Base-by-base conservation (phyloP, 371 early-diverging fungal genomes). In the Circinella minor region DNA sequence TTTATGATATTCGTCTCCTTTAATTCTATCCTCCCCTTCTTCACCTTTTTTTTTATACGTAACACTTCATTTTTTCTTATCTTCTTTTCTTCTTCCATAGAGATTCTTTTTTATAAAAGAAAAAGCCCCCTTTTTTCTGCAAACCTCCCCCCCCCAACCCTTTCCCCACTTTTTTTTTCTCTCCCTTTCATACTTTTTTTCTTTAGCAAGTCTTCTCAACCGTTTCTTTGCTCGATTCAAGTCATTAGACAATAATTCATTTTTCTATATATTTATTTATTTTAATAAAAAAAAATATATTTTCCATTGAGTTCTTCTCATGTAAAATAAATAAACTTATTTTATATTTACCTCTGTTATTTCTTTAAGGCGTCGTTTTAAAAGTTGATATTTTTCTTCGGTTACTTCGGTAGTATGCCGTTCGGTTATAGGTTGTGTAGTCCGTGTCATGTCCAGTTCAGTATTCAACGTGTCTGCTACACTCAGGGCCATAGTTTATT, bases 311-410 rank as follows among this genome's bases (percentile, higher is more conserved):
- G n/a, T 55, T 18, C n/a, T n/a, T 38, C 39, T 63, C 0, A 27
- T 27, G 27, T 27, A 27, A 27, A 27, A 27, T 27, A 27, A 27
- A 27, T 27, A n/a, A n/a, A n/a, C n/a, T n/a, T n/a, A n/a, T n/a
- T n/a, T n/a, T n/a, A 43, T 43, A 43, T 9, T 11, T 63, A 85
- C 87, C 77, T 86, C 81, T 37, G 83, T 55, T 36, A 85, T 80
- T 63, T 83, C 82, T 66, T 81, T 81, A 38, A 88, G 78, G 61
- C 80, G 82, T 62, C 81, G 68, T 74, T 88, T 88, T 61, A 88
- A 65, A 4, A 75, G 73, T 27, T 74, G 78, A 68, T 85, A 86
- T 66, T 84, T 82, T 20, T 63, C 63, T 57, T 57, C 57, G 57
- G 57, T 57, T 57, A 57, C 57, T 57, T 57, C 57, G 57, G 57